A percentile compares a stretch with the other conserved stretches of the same genome.
phyloP scores from a whole-genome alignment of 352 stramenopile genomes.

The Aphanomyces cochlioides region DNA sequence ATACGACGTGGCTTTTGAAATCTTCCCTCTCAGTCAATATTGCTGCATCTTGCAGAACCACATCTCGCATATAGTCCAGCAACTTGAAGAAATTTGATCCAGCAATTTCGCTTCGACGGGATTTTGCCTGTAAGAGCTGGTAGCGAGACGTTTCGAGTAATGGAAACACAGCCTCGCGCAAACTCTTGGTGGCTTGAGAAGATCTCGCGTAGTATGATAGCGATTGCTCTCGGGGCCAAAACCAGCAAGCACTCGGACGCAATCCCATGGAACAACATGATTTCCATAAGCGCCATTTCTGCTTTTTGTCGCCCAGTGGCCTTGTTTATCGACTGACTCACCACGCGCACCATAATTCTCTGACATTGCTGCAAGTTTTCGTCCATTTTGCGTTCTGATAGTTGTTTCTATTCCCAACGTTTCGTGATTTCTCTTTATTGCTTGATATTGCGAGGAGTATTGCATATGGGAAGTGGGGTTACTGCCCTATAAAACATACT shows the following conservation, averaged over 20 bases:
- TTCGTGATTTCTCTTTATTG: not conserved
- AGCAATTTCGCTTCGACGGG: no score
- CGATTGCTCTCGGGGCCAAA: not conserved
- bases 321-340: conserved; percentile 1
- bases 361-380: not conserved
- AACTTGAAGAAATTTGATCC: no score
- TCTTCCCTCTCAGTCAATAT: no score
- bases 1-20: no score
- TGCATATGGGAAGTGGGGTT: not conserved
- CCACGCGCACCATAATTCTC: not conserved
- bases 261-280: conserved; percentile 10
- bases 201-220: no score
- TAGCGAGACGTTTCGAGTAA: no score
- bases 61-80: no score
- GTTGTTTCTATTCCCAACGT: not conserved
- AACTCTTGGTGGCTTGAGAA: no score
- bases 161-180: no score
- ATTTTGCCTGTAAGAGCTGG: no score
- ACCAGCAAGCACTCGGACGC: not conserved
- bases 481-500: not conserved
- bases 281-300: not conserved
- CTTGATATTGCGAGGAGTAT: not conserved
- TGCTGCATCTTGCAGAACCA: no score
- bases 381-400: not conserved
- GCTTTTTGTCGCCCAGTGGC: conserved; percentile 2